Evolutionary conservation across 192 early-diverging fungal genomes (phyloP), one percentile per base, ranked within the genome.

Genomic region (Powellomyces hirtus): DNA sequence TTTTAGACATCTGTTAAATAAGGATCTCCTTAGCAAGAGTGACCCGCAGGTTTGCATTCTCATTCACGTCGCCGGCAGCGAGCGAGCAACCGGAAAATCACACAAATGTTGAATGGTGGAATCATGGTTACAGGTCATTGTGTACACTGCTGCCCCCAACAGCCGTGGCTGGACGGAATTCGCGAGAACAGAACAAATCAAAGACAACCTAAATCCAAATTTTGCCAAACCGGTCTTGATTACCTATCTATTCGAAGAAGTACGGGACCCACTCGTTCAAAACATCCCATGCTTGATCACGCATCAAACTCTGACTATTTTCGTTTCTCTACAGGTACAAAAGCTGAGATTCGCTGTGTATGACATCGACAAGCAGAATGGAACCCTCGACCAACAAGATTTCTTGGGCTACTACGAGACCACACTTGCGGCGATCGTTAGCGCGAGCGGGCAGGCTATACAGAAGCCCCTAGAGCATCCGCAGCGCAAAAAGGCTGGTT

Each of bases 211-310:
- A 36, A 81, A 81, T 59, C 83, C 83, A 24, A 61, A 62, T 24
- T 84, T 84, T 64, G 52, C 80, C 3, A 79, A 57, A 31, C 52
- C 64, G 3, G 55, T 84, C 11, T 11, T 66, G 7, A 31, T 83
- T 2, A 77, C 84, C 58, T 84, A 74, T 51, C 60, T 52, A 0
- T 84, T 84, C 66, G 81, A 84, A 59, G 72, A 78, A 29, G 67
- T 77, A 13, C 70, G 78, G 51, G 36, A 55, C 53, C 16, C 11
- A 56, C 20, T 26, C 14, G 26, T 56, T 56, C 26, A n/a, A n/a
- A n/a, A n/a, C n/a, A n/a, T n/a, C n/a, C n/a, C n/a, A n/a, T n/a
- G n/a, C n/a, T n/a, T n/a, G n/a, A n/a, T n/a, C n/a, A n/a, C n/a
- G n/a, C 4, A 22, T 61, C 22, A n/a, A 2, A 63, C 30, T 20